Evolutionary conservation across 1,284 basidiomycete species (phyloP).

Genomic region (Ustilago crameri): DNA sequence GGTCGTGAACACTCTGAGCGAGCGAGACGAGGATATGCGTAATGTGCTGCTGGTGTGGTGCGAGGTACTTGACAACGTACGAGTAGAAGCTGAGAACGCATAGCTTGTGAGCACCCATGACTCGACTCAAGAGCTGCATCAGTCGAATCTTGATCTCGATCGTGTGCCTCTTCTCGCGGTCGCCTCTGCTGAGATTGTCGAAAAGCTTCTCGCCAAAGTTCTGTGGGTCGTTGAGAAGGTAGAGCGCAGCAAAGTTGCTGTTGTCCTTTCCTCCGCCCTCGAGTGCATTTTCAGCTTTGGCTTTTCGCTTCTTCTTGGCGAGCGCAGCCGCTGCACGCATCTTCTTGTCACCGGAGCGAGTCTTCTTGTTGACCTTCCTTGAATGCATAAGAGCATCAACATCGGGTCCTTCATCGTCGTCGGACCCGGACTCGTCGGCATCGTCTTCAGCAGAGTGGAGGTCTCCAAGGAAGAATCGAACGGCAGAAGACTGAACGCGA

Average conservation of each 20-base stretch:
- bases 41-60: constrained; percentile 90
- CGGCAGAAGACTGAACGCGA: constrained; percentile 93
- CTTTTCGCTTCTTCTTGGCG: constrained; percentile 54
- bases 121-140: constrained; percentile 96
- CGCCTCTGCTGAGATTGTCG: constrained; percentile 81
- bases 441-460: constrained; percentile 65
- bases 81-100: constrained; percentile 96
- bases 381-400: constrained; percentile 60
- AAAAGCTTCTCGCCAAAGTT: constrained; percentile 95
- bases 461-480: constrained; percentile 94
- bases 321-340: constrained; percentile 61
- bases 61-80: constrained; percentile 91
- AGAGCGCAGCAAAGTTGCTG: constrained; percentile 88
- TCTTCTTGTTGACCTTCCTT: constrained; percentile 67
- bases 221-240: constrained; percentile 94
- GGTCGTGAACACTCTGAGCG: constrained; percentile 93
- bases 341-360: constrained; percentile 60
- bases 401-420: constrained; percentile 47
- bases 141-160: constrained; percentile 96
- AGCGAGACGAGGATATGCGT: constrained; percentile 94
- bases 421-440: constrained; percentile 46
- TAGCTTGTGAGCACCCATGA: constrained; percentile 92
- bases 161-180: constrained; percentile 80
- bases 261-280: constrained; percentile 44
- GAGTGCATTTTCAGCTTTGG: constrained; percentile 46